Evolutionary conservation across 176 grass and related monocot species (phyloP), one percentile per base, ranked within the genome.

Genomic region (Aegilops speltoides): DNA sequence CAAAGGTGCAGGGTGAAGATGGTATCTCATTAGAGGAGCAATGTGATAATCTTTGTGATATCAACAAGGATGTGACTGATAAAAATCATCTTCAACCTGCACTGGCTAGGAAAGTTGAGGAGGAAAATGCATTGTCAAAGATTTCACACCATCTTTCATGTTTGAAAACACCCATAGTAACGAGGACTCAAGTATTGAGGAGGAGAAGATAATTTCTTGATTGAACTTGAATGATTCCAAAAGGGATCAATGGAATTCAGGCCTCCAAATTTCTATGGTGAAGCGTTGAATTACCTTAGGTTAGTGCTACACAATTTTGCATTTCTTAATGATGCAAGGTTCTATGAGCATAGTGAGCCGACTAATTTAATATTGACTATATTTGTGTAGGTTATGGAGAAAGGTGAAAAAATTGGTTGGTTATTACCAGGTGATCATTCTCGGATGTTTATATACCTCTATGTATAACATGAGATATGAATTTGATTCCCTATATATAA

Each of bases 241-340:
- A 86, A 54, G 48, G 48, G 88, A 60, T 76, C 84, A 59, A 65
- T 98, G 86, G 96, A 98, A 32, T 98, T 94, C 86, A 95, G 89
- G 82, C 88, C 91, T 4, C 93, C 93, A 0, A 94, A 91, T 8
- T 98, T 98, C 66, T 98, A 98, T 66, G 90, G 96, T 2, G 89
- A 92, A 87, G 90, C 78, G 33, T 78, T 98, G 45, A 95, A 98
- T 83, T 95, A 90, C 74, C 91, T 98, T 16, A 95, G 95, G 93
- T 98, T 56, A 92, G 88, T 45, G 11, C 41, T 12, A 45, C 10
- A 45, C 11, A 45, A 4, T 45, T 45, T 45, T 45, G 10, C 11
- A 1, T 10, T 69, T 68, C 6, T 10, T 32, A 8, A 68, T 29
- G 6, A 33, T 33, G 6, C 11, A 66, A 40, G 26, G 57, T 20